Percentiles rank a stretch among this genome's conserved stretches.
Evolutionary conservation across 2,329 filamentous ascomycete species (phyloP).

Genomic region (Xylariomycetidae sp.): DNA sequence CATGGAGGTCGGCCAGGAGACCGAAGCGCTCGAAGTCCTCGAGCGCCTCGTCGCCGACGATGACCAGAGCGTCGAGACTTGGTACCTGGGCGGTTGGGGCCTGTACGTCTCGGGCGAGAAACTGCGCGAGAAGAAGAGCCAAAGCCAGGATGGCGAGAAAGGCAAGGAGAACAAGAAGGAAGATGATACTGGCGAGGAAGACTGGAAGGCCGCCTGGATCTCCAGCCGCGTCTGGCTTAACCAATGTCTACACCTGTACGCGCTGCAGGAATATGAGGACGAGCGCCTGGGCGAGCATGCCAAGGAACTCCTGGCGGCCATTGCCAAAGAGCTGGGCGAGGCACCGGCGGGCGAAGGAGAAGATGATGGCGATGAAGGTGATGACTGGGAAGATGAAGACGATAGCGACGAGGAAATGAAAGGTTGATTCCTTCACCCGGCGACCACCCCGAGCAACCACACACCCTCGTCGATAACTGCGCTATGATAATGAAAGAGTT

Average conservation of each 20-base stretch:
- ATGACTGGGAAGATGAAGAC: conserved; percentile 38
- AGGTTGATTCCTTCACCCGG: no score
- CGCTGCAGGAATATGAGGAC: conserved; percentile 76
- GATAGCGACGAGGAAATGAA: conserved; percentile 58
- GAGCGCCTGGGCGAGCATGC: conserved; percentile 71
- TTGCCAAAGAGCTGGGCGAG: conserved; percentile 60
- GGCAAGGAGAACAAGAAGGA: conserved; percentile 15
- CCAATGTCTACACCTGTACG: conserved; percentile 74
- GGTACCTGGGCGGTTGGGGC: conserved; percentile 96
- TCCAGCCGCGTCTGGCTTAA: conserved; percentile 78
- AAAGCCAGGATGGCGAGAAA: conserved; percentile 5
- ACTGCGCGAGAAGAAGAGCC: conserved; percentile 42
- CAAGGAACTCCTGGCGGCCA: conserved; percentile 58
- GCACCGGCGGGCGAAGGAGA: conserved; percentile 49
- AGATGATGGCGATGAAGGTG: conserved; percentile 48
- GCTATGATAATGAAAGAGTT: conserved; percentile 3
- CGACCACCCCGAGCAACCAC: neutral
- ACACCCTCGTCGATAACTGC: neutral
- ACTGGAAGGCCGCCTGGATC: conserved; percentile 59
- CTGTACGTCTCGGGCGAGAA: conserved; percentile 73
- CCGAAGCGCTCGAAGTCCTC: conserved; percentile 77
- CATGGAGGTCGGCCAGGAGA: conserved; percentile 84
- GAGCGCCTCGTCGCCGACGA: conserved; percentile 82
- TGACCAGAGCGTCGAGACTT: conserved; percentile 89
- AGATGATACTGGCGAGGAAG: conserved; percentile 32